Base-by-base conservation (phyloP, 2,329 filamentous ascomycete species). In the Hypoxylon sp. region DNA sequence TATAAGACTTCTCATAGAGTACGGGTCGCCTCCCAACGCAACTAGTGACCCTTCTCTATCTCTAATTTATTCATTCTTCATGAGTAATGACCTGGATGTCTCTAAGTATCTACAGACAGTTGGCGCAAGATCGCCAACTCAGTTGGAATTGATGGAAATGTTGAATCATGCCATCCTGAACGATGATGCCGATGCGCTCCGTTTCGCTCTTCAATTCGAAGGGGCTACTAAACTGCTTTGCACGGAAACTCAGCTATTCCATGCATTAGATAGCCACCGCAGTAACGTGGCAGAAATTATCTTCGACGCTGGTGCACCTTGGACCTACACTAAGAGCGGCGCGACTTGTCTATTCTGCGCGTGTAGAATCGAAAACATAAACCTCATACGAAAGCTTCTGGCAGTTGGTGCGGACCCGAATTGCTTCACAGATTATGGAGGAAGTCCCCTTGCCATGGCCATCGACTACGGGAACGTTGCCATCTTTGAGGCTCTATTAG, bases 251-350 rank as follows among this genome's bases (percentile, higher is more conserved):
- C 51, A 33, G 9, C 39, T 60, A 19, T 55, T 54, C 47, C 17
- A 22, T 26, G 63, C 50, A 22, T 11, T 65, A 9, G 13, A 56
- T 24, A 2, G 19, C 3, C 4, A 17, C 2, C 50, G 14, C 3
- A 11, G 22, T 14, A n/a, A 19, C 3, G 44, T 61, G 13, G 44
- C 63, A 19, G 24, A 22, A 2, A 29, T 61, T 17, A 54, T 65
- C 33, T 37, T 65, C 17, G 56, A 60, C 3, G 50, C 26, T 14
- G 63, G 63, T 13, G 55, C 56, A 6, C 55, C 55, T 10, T 55
- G 42, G 55, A 37, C 24, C n/a, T 39, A 33, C 14, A 33, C 50
- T 14, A 19, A 14, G 8, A 8, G 13, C 1, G 56, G 56, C 9
- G 50, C 56, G 50, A 44, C 63, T 13, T 47, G 47, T 56, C 50